These are phyloP conservation scores for Sporisorium reilianum DNA, from an alignment of 1,284 basidiomycete species.

Conservation along the genomic window DNA sequence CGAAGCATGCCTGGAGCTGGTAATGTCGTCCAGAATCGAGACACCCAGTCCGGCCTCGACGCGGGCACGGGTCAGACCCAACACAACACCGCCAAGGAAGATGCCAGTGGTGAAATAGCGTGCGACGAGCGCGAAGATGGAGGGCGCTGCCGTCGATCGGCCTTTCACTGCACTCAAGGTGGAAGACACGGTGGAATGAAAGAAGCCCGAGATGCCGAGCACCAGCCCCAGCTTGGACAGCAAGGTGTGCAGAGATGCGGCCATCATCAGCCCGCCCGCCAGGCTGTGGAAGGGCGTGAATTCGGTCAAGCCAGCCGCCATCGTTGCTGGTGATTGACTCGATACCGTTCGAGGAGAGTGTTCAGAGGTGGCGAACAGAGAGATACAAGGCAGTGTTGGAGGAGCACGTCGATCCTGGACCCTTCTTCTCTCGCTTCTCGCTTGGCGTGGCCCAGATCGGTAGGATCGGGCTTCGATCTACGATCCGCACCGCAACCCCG, in stretches of 20 bases:
- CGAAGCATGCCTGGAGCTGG: background rate
- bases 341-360: background rate
- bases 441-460: no score
- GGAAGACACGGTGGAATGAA: slow-evolving; percentile 52
- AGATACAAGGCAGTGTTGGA: no score
- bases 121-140: slow-evolving; percentile 34
- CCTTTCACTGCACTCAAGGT: background rate
- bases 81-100: slow-evolving; percentile 54
- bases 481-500: background rate
- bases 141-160: background rate
- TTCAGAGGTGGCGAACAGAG: background rate
- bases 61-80: slow-evolving; percentile 33
- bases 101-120: slow-evolving; percentile 55
- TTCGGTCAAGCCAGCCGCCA: slow-evolving; percentile 25
- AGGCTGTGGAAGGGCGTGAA: slow-evolving; percentile 60
- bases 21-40: slow-evolving; percentile 50
- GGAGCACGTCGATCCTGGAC: background rate
- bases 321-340: slow-evolving; percentile 2
- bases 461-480: background rate
- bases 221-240: slow-evolving; percentile 56
- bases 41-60: slow-evolving; percentile 53
- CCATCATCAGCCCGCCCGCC: slow-evolving; percentile 65
- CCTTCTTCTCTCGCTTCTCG: background rate
- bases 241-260: slow-evolving; percentile 55
- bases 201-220: slow-evolving; percentile 65